Evolutionary conservation across 305 asterid species (phyloP), one percentile per base, ranked within the genome.

Genomic region (Coffea humblotiana): DNA sequence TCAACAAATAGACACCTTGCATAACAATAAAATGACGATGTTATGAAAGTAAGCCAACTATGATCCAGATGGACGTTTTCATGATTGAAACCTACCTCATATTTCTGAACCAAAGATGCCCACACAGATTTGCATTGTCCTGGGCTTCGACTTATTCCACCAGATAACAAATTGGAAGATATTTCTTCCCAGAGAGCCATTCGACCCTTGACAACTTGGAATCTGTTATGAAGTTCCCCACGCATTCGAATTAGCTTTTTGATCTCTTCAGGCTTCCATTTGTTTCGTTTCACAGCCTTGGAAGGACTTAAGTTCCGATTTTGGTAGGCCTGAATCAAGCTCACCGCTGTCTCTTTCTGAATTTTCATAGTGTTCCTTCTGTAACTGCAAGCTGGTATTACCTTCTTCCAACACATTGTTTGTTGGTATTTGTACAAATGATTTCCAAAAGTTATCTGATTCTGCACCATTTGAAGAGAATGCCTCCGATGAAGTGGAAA

Each of bases 111-210:
- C 78, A 96, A 90, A 80, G 99, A 96, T 72, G 98, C 84, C 99
- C 99, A 96, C 51, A 94, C 90, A 81, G 94, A 96, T 93, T 93
- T 96, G 86, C 99, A 96, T 82, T 96, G 98, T 47, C 90, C 97
- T 16, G 99, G 92, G 76, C 96, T 94, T 88, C 98, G 87, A 83
- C 68, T 85, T 45, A 91, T 58, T 88, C 98, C 98, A 66, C 82
- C 91, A 65, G 86, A 84, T 78, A 80, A 82, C 79, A 96, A 86
- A 81, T 82, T 89, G 37, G 93, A 86, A 73, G 99, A 96, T 86
- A 96, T 90, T 92, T 94, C 97, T 85, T 96, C 95, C 99, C 99
- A 96, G 27, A 96, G 97, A 72, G 94, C 97, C 98, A 94, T 96
- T 69, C 98, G 91, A 56, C 99, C 98, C 86, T 89, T 95, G 82